Conservation (phyloP, 495 filamentous ascomycete species). For the Penicillium pancosmium region DNA sequence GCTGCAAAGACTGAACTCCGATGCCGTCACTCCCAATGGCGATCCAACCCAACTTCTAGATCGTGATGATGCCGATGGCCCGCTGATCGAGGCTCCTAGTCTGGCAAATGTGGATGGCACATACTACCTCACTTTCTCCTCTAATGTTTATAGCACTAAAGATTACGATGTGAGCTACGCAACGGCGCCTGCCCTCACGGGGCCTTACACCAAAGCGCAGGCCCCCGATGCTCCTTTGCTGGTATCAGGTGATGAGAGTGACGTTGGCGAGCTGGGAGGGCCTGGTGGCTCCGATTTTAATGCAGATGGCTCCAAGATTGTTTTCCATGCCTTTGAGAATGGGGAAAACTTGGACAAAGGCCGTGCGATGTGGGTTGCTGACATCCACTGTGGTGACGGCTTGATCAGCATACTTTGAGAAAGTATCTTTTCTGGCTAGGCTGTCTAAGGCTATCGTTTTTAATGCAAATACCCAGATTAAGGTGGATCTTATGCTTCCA, state of each 20-base stretch:
- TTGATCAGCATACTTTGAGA: conserved; percentile 13
- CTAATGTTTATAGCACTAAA: conserved; percentile 51
- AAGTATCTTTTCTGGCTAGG: not conserved
- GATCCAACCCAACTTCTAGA: conserved; percentile 48
- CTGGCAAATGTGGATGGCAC: conserved; percentile 47
- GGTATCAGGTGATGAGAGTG: conserved; percentile 38
- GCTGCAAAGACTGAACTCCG: conserved; percentile 51
- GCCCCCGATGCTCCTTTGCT: conserved; percentile 38
- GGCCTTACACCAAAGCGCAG: conserved; percentile 44
- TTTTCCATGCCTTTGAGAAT: conserved; percentile 46
- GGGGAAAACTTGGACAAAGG: conserved; percentile 21
- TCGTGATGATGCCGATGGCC: conserved; percentile 51
- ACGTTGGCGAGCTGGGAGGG: conserved; percentile 38
- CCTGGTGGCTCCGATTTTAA: conserved; percentile 51
- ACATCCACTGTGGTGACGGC: conserved; percentile 13
- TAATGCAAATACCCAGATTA: not conserved
- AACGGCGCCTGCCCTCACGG: conserved; percentile 41
- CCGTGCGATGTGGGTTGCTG: conserved; percentile 23
- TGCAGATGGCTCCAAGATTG: conserved; percentile 40
- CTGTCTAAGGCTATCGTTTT: not conserved
- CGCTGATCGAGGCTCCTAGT: conserved; percentile 59
- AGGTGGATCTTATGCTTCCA: too few relatives aligned
- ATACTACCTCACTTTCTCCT: conserved; percentile 62
- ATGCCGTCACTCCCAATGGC: conserved; percentile 52
- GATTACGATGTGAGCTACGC: conserved; percentile 58